phyloP scores from a whole-genome alignment of 345 rosid genomes.

The Corchorus olitorius region DNA sequence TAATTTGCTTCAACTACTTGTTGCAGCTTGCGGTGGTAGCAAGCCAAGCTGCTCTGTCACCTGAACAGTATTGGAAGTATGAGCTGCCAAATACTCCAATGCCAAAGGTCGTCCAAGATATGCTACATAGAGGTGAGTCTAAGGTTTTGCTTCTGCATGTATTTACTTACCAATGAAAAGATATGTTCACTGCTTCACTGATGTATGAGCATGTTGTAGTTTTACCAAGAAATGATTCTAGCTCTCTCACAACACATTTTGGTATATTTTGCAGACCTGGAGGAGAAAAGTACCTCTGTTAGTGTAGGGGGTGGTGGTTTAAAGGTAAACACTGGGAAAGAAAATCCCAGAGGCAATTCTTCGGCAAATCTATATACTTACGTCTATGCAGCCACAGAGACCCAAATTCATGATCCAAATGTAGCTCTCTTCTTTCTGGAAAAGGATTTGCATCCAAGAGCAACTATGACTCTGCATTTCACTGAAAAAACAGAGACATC shows the following conservation, averaged over 20 bases:
- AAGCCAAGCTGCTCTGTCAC: constrained; percentile 49
- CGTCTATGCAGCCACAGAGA: constrained; percentile 48
- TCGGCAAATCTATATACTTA: constrained; percentile 50
- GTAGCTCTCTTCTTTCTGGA: constrained; percentile 87
- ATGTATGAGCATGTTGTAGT: not conserved
- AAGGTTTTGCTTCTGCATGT: not conserved
- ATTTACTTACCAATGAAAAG: no score
- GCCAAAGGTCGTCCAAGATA: constrained; percentile 56
- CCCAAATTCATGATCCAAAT: constrained; percentile 62
- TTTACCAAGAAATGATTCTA: not conserved
- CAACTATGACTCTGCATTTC: constrained; percentile 62
- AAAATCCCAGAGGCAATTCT: constrained; percentile 35
- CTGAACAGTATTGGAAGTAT: constrained; percentile 58
- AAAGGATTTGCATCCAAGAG: constrained; percentile 61
- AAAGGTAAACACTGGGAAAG: constrained; percentile 40
- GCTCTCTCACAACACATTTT: not conserved
- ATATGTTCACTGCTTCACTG: no score
- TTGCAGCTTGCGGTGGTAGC: constrained; percentile 49
- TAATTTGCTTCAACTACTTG: not conserved
- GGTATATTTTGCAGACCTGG: constrained; percentile 47
- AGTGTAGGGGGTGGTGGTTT: constrained; percentile 40
- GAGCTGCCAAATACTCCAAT: constrained; percentile 57
- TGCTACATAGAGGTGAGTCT: constrained; percentile 43
- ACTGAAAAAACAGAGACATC: constrained; percentile 41
- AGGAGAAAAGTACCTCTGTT: constrained; percentile 60